phyloP scores from a whole-genome alignment of 768 basidiomycete genomes.

The Suillus subalutaceus region DNA sequence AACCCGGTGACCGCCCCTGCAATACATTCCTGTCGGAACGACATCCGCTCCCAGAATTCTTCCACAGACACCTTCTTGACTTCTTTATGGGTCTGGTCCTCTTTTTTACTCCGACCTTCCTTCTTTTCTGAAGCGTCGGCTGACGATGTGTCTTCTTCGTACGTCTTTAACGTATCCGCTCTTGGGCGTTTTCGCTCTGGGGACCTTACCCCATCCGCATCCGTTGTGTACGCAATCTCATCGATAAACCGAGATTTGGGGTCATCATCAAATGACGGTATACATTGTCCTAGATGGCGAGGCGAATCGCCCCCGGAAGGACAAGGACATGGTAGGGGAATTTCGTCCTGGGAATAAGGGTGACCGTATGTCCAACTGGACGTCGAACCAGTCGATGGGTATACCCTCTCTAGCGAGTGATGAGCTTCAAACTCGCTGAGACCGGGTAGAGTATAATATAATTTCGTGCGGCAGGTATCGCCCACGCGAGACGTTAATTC shows the following conservation, averaged over 20 bases:
- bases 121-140: constrained; percentile 31
- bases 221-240: constrained; percentile 79
- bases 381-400: constrained; percentile 22
- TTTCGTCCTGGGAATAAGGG: constrained; percentile 57
- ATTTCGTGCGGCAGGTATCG: constrained; percentile 17
- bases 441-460: constrained; percentile 74
- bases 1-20: constrained; percentile 92
- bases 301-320: constrained; percentile 39
- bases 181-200: constrained; percentile 64
- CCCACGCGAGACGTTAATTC: constrained; percentile 34
- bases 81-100: constrained; percentile 52
- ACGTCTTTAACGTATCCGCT: constrained; percentile 19
- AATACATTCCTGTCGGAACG: constrained; percentile 92
- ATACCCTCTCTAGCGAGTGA: constrained; percentile 50
- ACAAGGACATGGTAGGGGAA: constrained; percentile 50
- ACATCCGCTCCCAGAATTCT: constrained; percentile 98
- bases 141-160: constrained; percentile 29
- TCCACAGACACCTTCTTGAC: constrained; percentile 62
- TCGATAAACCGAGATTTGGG: constrained; percentile 94
- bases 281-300: constrained; percentile 60
- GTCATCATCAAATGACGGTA: constrained; percentile 96
- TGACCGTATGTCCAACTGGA: constrained; percentile 76
- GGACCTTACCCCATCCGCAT: constrained; percentile 58
- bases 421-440: constrained; percentile 68
- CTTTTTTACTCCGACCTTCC: constrained; percentile 23